A percentile compares a stretch with the other conserved stretches of the same genome.
phyloP scores from a whole-genome alignment of 129 eudicot genomes.

The Rutidosis leptorrhynchoides region DNA sequence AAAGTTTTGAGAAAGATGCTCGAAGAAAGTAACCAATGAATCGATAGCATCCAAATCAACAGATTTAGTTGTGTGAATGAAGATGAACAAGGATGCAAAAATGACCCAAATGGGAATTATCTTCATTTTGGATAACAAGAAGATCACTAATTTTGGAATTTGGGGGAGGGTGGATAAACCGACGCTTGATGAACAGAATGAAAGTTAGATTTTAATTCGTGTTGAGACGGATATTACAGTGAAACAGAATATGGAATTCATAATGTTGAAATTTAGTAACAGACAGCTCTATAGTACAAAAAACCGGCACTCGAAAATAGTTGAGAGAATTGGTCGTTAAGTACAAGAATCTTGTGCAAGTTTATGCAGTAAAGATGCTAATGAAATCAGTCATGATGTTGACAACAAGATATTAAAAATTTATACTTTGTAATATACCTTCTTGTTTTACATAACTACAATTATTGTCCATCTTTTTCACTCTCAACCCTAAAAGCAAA shows the following conservation, averaged over 20 bases:
- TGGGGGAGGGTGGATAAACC: slow-evolving; percentile 18
- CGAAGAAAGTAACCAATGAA: slow-evolving; percentile 39
- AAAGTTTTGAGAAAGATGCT: slow-evolving; percentile 36
- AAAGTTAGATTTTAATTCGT: slow-evolving; percentile 14
- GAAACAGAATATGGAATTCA: slow-evolving; percentile 24
- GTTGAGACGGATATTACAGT: slow-evolving; percentile 26
- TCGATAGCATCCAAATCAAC: slow-evolving; percentile 32
- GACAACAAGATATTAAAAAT: slow-evolving; percentile 9
- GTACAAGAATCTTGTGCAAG: slow-evolving; percentile 34
- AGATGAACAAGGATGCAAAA: slow-evolving; percentile 31
- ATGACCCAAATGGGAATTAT: slow-evolving; percentile 31
- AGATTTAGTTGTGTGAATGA: slow-evolving; percentile 30
- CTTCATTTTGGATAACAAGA: slow-evolving; percentile 35
- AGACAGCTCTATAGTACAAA: slow-evolving; percentile 29
- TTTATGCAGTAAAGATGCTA: slow-evolving; percentile 37
- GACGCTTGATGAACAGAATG: slow-evolving; percentile 15
- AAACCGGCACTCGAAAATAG: slow-evolving; percentile 35
- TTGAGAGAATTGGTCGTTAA: slow-evolving; percentile 18
- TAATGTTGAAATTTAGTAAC: slow-evolving; percentile 17
- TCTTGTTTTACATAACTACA: slow-evolving; percentile 27
- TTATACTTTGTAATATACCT: slow-evolving; percentile 21
- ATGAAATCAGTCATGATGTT: slow-evolving; percentile 25
- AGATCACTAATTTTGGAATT: too few species aligned
- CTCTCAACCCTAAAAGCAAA: slow-evolving; percentile 18
- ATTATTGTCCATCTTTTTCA: slow-evolving; percentile 18